A percentile compares a stretch with the other conserved stretches of the same genome.
phyloP scores from a whole-genome alignment of 495 filamentous ascomycete genomes.

The Poronia punctata region DNA sequence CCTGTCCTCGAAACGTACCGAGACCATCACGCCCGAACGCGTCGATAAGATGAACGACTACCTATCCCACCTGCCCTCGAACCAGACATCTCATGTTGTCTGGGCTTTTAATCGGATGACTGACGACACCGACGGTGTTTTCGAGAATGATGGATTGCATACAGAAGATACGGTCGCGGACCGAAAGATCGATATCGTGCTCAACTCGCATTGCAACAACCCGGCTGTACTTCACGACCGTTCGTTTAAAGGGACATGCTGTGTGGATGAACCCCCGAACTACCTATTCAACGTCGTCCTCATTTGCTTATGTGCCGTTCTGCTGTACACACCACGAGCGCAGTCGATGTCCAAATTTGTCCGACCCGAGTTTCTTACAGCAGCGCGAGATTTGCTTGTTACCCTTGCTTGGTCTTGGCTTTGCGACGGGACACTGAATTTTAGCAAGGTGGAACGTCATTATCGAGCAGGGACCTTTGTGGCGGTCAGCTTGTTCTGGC shows the following conservation, averaged over 20 bases:
- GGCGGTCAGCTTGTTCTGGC: constrained; percentile 21
- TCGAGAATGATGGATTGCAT: constrained; percentile 47
- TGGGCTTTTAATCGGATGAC: constrained; percentile 49
- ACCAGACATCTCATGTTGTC: constrained; percentile 39
- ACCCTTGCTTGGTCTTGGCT: constrained; percentile 46
- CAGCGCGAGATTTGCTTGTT: constrained; percentile 25
- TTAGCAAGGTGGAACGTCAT: constrained; percentile 51
- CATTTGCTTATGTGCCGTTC: constrained; percentile 18
- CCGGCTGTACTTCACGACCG: constrained; percentile 30
- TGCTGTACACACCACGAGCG: constrained; percentile 8
- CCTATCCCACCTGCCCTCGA: constrained; percentile 36
- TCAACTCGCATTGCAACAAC: constrained; percentile 54
- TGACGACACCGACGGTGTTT: constrained; percentile 22
- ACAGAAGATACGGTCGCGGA: constrained; percentile 40
- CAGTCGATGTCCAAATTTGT: constrained; percentile 8
- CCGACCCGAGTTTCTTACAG: constrained; percentile 2
- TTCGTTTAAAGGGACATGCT: constrained; percentile 53
- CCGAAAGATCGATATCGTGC: constrained; percentile 44
- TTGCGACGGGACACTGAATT: constrained; percentile 48
- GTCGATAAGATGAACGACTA: constrained; percentile 51
- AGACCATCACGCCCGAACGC: constrained; percentile 43
- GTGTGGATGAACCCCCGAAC: constrained; percentile 35
- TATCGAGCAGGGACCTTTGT: constrained; percentile 37
- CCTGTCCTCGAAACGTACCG: constrained; percentile 38
- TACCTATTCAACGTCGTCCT: constrained; percentile 29